phyloP scores from a whole-genome alignment of 306 rosid species.

The Inga oerstediana region DNA sequence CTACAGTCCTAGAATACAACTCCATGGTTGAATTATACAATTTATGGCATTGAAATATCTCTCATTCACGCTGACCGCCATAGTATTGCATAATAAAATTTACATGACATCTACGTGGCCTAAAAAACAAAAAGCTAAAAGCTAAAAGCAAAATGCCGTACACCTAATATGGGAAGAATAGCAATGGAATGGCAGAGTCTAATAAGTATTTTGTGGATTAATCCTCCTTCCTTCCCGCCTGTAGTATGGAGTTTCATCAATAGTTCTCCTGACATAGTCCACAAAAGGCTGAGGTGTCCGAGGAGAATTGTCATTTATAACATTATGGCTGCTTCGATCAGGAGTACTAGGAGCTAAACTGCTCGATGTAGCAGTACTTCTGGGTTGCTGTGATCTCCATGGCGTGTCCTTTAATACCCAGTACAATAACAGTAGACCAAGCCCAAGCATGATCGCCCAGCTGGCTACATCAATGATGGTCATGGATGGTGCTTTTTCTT shows the following conservation, averaged over 20 bases:
- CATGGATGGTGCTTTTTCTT: slow-evolving; percentile 39
- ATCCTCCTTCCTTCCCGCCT: slow-evolving; percentile 70
- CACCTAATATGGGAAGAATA: neutral
- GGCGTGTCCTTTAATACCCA: slow-evolving; percentile 43
- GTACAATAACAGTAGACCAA: neutral
- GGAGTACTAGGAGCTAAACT: slow-evolving; percentile 62
- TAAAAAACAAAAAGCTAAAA: neutral
- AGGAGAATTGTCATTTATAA: slow-evolving; percentile 63
- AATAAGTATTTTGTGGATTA: slow-evolving; percentile 84
- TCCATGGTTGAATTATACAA: neutral
- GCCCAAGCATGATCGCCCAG: slow-evolving; percentile 2
- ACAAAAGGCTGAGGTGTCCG: slow-evolving; percentile 92
- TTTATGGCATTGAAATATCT: neutral
- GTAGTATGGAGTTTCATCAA: slow-evolving; percentile 95
- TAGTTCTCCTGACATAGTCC: slow-evolving; percentile 87
- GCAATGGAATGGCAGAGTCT: slow-evolving; percentile 25
- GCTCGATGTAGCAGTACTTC: slow-evolving; percentile 44
- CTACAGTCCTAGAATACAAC: neutral
- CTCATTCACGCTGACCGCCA: neutral
- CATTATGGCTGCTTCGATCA: slow-evolving; percentile 49
- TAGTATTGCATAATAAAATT: slow-evolving; percentile 23
- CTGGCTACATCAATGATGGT: slow-evolving; percentile 14
- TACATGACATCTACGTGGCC: slow-evolving; percentile 19
- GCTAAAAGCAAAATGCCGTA: neutral
- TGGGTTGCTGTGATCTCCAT: slow-evolving; percentile 48